Evolutionary conservation across 2,329 filamentous ascomycete genomes (phyloP).

Genomic region (Monosporascus cannonballus): DNA sequence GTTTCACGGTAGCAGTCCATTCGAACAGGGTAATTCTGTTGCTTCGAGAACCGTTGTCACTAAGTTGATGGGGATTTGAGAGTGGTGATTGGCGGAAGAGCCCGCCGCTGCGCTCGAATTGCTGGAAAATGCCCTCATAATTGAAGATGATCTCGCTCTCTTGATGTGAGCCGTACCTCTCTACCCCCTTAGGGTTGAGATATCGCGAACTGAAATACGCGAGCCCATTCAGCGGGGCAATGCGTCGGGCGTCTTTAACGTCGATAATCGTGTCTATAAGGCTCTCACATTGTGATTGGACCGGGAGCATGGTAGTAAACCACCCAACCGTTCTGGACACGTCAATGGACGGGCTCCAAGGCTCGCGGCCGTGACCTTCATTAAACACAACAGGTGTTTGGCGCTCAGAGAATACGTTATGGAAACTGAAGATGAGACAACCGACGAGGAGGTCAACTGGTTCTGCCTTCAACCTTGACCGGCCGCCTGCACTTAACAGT

Average conservation of each 20-base stretch:
- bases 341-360: constrained; percentile 26
- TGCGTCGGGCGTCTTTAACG: not conserved
- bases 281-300: constrained; percentile 10
- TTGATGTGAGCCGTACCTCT: not conserved
- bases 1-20: not conserved
- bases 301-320: constrained; percentile 37
- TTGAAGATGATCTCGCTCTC: not conserved
- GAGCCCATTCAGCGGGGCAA: not conserved
- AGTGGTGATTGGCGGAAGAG: not conserved
- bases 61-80: not conserved
- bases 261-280: not conserved
- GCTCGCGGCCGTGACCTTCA: constrained; percentile 37
- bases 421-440: constrained; percentile 24
- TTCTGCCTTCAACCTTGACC: constrained; percentile 23
- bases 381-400: constrained; percentile 30
- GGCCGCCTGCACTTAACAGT: constrained; percentile 14
- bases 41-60: not conserved
- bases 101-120: not conserved
- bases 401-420: constrained; percentile 26
- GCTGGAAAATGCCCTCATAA: not conserved
- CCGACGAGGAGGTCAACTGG: constrained; percentile 34
- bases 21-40: not conserved
- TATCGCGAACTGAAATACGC: not conserved
- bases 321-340: constrained; percentile 36
- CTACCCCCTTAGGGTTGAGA: not conserved